Evolutionary conservation across 2,329 filamentous ascomycete species (phyloP), one percentile per base, ranked within the genome.

Genomic region (Calonectria multiphialidica): DNA sequence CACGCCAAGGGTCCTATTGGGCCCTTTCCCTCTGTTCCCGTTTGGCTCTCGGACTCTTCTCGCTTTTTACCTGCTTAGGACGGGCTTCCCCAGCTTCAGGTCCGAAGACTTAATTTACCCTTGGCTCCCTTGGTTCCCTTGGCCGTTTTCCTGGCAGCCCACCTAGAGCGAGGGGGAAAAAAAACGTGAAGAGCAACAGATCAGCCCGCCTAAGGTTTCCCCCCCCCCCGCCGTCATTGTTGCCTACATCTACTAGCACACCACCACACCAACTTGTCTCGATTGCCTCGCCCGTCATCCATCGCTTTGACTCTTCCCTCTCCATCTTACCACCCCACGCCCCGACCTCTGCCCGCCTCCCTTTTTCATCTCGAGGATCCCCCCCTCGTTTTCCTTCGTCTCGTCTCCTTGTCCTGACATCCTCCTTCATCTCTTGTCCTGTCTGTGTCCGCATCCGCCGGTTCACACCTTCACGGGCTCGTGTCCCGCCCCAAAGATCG

Each of bases 201-300:
- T 13, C 35, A 59, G 21, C 30, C 53, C 33, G 28, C n/a, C 50
- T 40, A 35, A 18, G 63, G 30, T 73, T 66, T 61, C 68, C 42
- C 28, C 28, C 57, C 68, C 42, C 28, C 28, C 57, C 57, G 57
- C 57, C 35, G 18, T 62, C 40, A 62, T 45, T 62, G 57, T 45
- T 62, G 57, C 57, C 57, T 62, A 62, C 57, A 62, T 44, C 8
- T 45, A 62, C 57, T 21, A 45, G 23, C 57, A 62, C 45, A 76
- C 75, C 76, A 76, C 75, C 70, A 76, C 72, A 53, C 40, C 66
- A 57, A 37, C 35, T 53, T 55, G 53, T 59, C 53, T 59, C 13
- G 53, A 59, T 37, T 59, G 53, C 64, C 42, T 72, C 37, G 47
- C 35, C 57, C 33, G 40, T 59, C 61, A 66, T 61, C 21, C 25